Conservation (phyloP, 345 rosid species). For the Conringia planisiliqua region DNA sequence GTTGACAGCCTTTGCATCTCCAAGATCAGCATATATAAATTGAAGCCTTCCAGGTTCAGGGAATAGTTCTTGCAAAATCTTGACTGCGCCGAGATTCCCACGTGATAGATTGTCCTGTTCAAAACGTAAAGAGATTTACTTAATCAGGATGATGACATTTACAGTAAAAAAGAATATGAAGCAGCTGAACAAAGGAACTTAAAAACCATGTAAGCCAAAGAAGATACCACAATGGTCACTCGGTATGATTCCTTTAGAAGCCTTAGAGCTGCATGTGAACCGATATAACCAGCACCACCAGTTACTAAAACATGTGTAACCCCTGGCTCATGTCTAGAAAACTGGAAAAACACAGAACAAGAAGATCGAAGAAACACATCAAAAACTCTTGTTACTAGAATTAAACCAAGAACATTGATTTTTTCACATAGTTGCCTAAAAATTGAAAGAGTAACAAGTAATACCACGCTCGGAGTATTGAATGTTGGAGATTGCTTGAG, state of each 20-base stretch:
- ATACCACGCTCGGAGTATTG: slow-evolving; percentile 61
- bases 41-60: slow-evolving; percentile 69
- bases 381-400: no score
- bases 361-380: background rate
- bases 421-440: no score
- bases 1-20: slow-evolving; percentile 55
- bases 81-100: slow-evolving; percentile 63
- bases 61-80: slow-evolving; percentile 48
- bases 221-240: slow-evolving; percentile 63
- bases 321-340: slow-evolving; percentile 44
- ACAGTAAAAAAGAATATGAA: background rate
- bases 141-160: background rate
- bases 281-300: slow-evolving; percentile 81
- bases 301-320: slow-evolving; percentile 67
- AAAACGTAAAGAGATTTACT: background rate
- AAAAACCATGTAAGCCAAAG: background rate
- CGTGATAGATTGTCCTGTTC: slow-evolving; percentile 68
- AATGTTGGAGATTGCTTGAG: slow-evolving; percentile 83
- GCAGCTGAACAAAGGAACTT: background rate
- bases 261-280: slow-evolving; percentile 70
- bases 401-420: no score
- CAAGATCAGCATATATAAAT: slow-evolving; percentile 60
- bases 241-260: slow-evolving; percentile 63
- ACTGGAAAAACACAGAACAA: slow-evolving; percentile 31
- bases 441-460: no score